Conservation (phyloP, 2,329 filamentous ascomycete species). For the Fusarium euwallaceae region DNA sequence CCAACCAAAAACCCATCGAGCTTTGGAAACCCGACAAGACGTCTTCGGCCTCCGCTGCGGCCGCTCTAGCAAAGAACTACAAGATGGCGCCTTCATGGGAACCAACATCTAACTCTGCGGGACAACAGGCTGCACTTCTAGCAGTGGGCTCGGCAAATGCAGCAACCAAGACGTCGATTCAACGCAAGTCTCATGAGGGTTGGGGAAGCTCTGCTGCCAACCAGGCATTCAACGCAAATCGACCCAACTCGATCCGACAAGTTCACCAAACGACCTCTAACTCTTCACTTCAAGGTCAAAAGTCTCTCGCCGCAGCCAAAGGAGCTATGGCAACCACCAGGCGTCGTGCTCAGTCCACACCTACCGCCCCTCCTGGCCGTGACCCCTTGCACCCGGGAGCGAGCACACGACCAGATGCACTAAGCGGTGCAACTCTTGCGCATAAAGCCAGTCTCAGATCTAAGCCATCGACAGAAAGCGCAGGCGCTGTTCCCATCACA, state of each 20-base stretch:
- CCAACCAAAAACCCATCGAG: constrained; percentile 74
- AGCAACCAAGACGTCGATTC: constrained; percentile 41
- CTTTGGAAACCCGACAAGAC: constrained; percentile 74
- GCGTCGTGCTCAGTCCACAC: constrained; percentile 74
- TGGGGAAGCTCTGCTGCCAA: constrained; percentile 79
- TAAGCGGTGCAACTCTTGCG: constrained; percentile 79
- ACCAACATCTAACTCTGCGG: constrained; percentile 72
- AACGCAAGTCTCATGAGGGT: constrained; percentile 46
- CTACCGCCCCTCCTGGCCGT: constrained; percentile 53
- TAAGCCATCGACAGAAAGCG: constrained; percentile 66
- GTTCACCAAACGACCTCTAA: constrained; percentile 47
- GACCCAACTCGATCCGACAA: constrained; percentile 46
- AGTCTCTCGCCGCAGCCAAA: constrained; percentile 80
- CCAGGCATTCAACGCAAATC: constrained; percentile 67
- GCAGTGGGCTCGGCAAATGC: constrained; percentile 62
- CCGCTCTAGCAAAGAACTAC: constrained; percentile 58
- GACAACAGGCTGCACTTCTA: constrained; percentile 80
- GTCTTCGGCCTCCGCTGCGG: constrained; percentile 62
- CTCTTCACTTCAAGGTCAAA: constrained; percentile 65
- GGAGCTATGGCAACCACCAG: constrained; percentile 77
- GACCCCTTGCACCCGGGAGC: constrained; percentile 34
- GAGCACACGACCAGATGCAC: constrained; percentile 72
- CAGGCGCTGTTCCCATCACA: constrained; percentile 75
- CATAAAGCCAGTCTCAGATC: constrained; percentile 65
- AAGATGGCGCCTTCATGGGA: constrained; percentile 68